A percentile compares a stretch with the other conserved stretches of the same genome.
Conservation (phyloP, 2,329 filamentous ascomycete genomes). For the Verticillium albo-atrum region DNA sequence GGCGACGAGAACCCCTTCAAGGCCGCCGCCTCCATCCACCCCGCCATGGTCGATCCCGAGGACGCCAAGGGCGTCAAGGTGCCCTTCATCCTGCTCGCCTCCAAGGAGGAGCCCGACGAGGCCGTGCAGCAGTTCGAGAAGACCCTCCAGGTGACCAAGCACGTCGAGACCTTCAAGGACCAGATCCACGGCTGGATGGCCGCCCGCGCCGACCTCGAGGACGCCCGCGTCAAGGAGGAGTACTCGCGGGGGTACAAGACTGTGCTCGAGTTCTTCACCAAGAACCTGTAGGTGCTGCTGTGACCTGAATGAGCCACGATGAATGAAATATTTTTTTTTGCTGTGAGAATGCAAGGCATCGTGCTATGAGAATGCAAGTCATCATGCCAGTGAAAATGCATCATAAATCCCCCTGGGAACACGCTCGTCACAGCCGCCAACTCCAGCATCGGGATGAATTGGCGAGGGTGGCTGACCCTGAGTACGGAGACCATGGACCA, state of each 20-base stretch:
- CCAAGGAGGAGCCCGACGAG: conserved; percentile 56
- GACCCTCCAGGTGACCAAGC: conserved; percentile 48
- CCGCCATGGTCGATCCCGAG: conserved; percentile 58
- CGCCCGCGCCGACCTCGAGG: conserved; percentile 54
- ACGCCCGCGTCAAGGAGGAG: conserved; percentile 55
- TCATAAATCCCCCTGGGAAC: no score
- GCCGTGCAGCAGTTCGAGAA: conserved; percentile 52
- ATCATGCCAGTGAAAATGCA: no score
- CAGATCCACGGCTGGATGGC: conserved; percentile 75
- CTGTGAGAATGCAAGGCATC: no score
- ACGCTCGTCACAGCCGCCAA: not conserved
- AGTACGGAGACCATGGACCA: not conserved
- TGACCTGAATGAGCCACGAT: not conserved
- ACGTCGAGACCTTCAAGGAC: conserved; percentile 61
- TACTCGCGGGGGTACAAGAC: conserved; percentile 59
- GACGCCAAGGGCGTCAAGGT: conserved; percentile 58
- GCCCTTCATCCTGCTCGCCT: conserved; percentile 60
- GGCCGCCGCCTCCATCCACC: conserved; percentile 48
- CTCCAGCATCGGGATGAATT: not conserved
- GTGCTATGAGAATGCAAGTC: no score
- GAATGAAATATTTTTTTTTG: not conserved
- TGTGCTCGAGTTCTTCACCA: conserved; percentile 52
- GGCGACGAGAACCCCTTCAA: conserved; percentile 50
- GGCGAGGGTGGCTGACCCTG: not conserved
- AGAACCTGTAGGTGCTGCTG: conserved; percentile 33